These are phyloP conservation scores for Phellopilus nigrolimitatus DNA, from an alignment of 1,284 basidiomycete genomes.

Conservation along the genomic window DNA sequence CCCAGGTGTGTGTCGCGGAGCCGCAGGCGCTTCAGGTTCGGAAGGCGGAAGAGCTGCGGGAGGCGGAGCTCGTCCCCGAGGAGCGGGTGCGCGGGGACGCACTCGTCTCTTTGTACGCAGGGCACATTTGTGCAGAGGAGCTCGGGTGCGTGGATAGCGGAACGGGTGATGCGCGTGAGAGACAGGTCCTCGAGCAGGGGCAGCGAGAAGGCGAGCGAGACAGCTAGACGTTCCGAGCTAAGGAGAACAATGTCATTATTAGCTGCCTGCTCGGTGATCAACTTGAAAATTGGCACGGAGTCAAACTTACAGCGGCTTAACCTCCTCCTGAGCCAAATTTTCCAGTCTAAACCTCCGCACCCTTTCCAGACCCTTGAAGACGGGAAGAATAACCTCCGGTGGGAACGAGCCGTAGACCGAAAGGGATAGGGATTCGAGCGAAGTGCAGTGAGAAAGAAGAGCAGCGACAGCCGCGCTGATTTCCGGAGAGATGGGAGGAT, in stretches of 20 bases:
- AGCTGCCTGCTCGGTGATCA: background rate
- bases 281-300: constrained; percentile 2
- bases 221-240: constrained; percentile 67
- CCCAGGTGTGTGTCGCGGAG: constrained; percentile 70
- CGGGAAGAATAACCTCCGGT: constrained; percentile 40
- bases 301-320: constrained; percentile 51
- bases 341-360: constrained; percentile 48
- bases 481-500: constrained; percentile 20
- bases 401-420: constrained; percentile 49
- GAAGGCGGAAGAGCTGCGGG: constrained; percentile 58
- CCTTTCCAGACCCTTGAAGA: constrained; percentile 45
- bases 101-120: constrained; percentile 49
- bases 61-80: constrained; percentile 55
- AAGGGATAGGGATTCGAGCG: constrained; percentile 48
- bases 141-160: constrained; percentile 53
- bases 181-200: constrained; percentile 51
- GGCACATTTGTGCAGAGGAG: constrained; percentile 54
- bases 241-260: background rate
- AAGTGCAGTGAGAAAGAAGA: constrained; percentile 45
- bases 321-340: constrained; percentile 49
- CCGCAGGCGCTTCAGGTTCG: constrained; percentile 53
- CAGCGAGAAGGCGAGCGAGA: constrained; percentile 60
- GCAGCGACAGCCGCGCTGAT: constrained; percentile 42
- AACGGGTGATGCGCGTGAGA: constrained; percentile 61
- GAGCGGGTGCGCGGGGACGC: constrained; percentile 49